Evolutionary conservation across 495 filamentous ascomycete genomes (phyloP).

Genomic region (Parathielavia hyrcaniae): DNA sequence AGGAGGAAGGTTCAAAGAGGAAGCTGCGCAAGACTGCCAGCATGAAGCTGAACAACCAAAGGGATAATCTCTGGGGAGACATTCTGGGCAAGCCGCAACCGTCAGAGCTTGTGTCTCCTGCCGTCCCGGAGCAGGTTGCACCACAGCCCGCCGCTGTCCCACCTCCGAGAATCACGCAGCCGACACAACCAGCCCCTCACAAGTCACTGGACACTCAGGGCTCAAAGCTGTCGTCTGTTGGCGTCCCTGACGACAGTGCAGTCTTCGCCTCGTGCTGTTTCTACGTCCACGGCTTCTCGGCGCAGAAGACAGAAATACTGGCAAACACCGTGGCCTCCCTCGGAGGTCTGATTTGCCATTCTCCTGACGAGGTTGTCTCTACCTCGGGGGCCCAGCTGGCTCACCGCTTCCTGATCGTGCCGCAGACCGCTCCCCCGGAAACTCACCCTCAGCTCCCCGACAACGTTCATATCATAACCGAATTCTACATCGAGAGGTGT

Average conservation of each 20-base stretch:
- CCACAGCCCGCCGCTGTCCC: constrained; percentile 12
- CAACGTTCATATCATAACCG: constrained; percentile 58
- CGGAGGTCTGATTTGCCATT: constrained; percentile 39
- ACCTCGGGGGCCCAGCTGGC: constrained; percentile 25
- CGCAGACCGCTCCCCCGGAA: constrained; percentile 39
- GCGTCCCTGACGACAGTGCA: constrained; percentile 21
- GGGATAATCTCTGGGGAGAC: constrained; percentile 77
- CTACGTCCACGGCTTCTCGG: constrained; percentile 57
- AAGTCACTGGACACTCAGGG: constrained; percentile 25
- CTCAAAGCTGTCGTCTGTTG: constrained; percentile 30
- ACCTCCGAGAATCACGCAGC: constrained; percentile 9
- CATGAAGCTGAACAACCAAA: constrained; percentile 69
- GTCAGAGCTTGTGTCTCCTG: constrained; percentile 12
- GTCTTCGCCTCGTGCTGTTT: constrained; percentile 55
- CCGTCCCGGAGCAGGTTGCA: not conserved
- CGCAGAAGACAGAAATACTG: constrained; percentile 40
- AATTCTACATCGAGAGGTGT: constrained; percentile 91
- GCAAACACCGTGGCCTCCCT: constrained; percentile 40
- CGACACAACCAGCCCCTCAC: constrained; percentile 1
- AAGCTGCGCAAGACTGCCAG: constrained; percentile 79
- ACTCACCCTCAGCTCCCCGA: constrained; percentile 36
- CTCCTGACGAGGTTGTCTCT: constrained; percentile 40
- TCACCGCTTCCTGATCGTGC: constrained; percentile 46
- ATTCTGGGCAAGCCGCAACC: constrained; percentile 52
- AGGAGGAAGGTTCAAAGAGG: constrained; percentile 44